phyloP scores from a whole-genome alignment of 2,329 filamentous ascomycete genomes.

The Sordariomycetes sp. region DNA sequence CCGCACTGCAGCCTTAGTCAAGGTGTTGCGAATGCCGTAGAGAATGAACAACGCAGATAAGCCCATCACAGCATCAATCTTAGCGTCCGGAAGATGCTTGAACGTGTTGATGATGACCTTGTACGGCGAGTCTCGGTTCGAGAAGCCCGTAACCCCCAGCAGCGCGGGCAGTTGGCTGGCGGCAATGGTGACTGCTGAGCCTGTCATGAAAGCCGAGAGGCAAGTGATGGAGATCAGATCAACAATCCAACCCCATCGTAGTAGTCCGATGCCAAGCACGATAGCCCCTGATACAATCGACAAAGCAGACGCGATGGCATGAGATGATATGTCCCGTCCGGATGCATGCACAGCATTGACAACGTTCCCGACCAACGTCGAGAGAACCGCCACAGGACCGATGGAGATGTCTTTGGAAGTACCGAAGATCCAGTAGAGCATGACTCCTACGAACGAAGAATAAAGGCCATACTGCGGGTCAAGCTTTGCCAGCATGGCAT shows the following conservation, averaged over 20 bases:
- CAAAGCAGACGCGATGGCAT: conserved; percentile 69
- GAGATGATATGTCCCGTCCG: conserved; percentile 47
- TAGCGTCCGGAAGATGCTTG: conserved; percentile 56
- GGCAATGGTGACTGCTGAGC: conserved; percentile 82
- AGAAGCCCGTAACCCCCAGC: conserved; percentile 69
- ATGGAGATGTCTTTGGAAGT: conserved; percentile 99
- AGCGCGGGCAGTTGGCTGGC: conserved; percentile 74
- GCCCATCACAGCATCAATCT: conserved; percentile 75
- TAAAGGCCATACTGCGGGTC: conserved; percentile 70
- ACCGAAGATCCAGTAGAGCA: conserved; percentile 96
- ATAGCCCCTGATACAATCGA: conserved; percentile 71
- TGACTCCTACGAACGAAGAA: conserved; percentile 90
- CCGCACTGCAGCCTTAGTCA: conserved; percentile 58
- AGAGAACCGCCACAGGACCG: conserved; percentile 92
- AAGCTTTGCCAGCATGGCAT: conserved; percentile 76
- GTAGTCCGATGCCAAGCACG: conserved; percentile 67
- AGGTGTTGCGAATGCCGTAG: conserved; percentile 62
- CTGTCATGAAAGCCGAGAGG: conserved; percentile 94
- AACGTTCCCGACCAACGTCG: conserved; percentile 78
- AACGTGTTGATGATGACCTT: conserved; percentile 74
- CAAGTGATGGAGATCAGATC: conserved; percentile 87
- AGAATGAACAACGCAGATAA: conserved; percentile 72
- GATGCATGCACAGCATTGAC: conserved; percentile 52
- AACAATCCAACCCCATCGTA: conserved; percentile 80
- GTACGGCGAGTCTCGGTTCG: conserved; percentile 72